These are phyloP conservation scores for Penicillium roqueforti DNA, from an alignment of 495 filamentous ascomycete species.

Conservation along the genomic window DNA sequence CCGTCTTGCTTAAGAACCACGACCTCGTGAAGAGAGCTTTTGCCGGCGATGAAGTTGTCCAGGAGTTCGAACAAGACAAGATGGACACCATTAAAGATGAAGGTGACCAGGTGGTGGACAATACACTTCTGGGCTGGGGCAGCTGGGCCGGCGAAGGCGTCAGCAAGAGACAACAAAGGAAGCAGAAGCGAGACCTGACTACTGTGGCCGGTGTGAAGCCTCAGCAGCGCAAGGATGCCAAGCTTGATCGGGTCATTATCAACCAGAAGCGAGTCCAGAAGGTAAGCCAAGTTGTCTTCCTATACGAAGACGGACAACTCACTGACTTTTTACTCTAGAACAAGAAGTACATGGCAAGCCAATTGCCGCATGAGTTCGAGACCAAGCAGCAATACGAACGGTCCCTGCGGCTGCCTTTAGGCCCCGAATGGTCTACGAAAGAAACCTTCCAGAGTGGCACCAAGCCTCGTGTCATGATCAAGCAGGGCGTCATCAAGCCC, in stretches of 20 bases:
- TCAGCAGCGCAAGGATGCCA: constrained; percentile 74
- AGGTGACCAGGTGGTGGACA: constrained; percentile 79
- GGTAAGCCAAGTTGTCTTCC: constrained; percentile 44
- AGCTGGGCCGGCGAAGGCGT: constrained; percentile 82
- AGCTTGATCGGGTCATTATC: constrained; percentile 80
- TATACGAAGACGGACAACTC: background rate
- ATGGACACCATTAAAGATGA: constrained; percentile 66
- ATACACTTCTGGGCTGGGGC: constrained; percentile 90
- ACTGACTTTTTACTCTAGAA: constrained; percentile 56
- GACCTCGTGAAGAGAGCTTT: constrained; percentile 82
- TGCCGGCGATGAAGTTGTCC: constrained; percentile 82
- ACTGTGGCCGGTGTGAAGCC: constrained; percentile 73
- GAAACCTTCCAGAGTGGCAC: constrained; percentile 83
- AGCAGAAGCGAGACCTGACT: constrained; percentile 58
- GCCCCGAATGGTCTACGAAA: constrained; percentile 94
- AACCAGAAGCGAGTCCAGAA: constrained; percentile 90
- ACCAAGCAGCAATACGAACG: constrained; percentile 85
- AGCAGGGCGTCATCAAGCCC: constrained; percentile 85
- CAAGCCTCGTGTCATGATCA: constrained; percentile 87
- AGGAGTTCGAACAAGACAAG: constrained; percentile 80
- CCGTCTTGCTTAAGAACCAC: constrained; percentile 69
- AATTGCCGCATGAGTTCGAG: constrained; percentile 84
- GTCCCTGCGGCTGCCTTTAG: constrained; percentile 77
- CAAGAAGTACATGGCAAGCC: constrained; percentile 75
- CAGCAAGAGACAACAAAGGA: constrained; percentile 57